These are phyloP conservation scores for Phyllosticta citrichinensis DNA, from an alignment of 2,329 filamentous ascomycete species.

Conservation along the genomic window DNA sequence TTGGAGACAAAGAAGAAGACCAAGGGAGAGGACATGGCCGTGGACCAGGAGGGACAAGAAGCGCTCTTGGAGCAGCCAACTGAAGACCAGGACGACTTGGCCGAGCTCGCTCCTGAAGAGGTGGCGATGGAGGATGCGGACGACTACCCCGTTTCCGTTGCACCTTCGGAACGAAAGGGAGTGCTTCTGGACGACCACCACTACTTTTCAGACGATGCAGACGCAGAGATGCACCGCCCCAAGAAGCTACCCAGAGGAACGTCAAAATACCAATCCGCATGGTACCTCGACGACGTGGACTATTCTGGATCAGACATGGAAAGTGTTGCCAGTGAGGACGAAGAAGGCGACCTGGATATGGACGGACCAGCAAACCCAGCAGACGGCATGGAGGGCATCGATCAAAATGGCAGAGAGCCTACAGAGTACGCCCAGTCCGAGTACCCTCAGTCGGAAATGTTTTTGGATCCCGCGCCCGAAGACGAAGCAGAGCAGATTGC, in stretches of 20 bases:
- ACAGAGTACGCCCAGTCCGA: conserved; percentile 78
- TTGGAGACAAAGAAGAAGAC: conserved; percentile 45
- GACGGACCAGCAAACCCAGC: conserved; percentile 55
- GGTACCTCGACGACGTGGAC: conserved; percentile 77
- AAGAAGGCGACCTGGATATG: conserved; percentile 43
- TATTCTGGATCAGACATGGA: conserved; percentile 77
- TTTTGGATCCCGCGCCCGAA: conserved; percentile 66
- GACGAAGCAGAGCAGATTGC: conserved; percentile 76
- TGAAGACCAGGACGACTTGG: conserved; percentile 73
- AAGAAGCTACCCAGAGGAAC: conserved; percentile 82
- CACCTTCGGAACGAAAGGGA: conserved; percentile 54
- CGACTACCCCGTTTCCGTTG: conserved; percentile 34
- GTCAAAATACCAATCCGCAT: conserved; percentile 86
- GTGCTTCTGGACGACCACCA: conserved; percentile 94
- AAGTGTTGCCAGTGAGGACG: conserved; percentile 45
- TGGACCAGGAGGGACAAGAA: conserved; percentile 46
- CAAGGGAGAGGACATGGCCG: conserved; percentile 56
- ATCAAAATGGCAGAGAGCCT: conserved; percentile 43
- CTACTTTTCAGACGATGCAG: conserved; percentile 81
- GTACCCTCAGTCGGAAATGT: conserved; percentile 89
- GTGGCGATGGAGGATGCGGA: conserved; percentile 64
- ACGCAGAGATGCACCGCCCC: conserved; percentile 48
- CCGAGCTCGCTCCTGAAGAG: conserved; percentile 78
- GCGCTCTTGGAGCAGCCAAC: conserved; percentile 60
- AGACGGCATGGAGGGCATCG: conserved; percentile 65